Conservation (phyloP, 139 green algal genomes). For the Diplosphaera chodatii region DNA sequence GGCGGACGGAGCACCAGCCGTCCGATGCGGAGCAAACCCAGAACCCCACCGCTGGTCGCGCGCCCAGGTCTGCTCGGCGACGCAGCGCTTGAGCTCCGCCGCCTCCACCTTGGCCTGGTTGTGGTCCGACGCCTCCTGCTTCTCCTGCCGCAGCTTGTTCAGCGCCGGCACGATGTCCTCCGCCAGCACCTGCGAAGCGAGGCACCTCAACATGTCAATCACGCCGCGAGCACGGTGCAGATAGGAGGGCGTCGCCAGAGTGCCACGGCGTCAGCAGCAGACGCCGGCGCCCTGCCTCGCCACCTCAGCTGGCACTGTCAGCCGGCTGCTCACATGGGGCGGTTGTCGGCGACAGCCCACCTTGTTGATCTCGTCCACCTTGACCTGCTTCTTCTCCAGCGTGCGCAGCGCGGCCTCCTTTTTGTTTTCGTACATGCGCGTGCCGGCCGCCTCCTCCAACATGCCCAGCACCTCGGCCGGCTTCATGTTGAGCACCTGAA, state of each 20-base stretch:
- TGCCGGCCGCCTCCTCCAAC: slow-evolving; percentile 95
- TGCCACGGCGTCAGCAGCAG: no score
- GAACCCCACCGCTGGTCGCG: slow-evolving; percentile 31
- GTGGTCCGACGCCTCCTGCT: slow-evolving; percentile 53
- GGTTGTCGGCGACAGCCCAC: slow-evolving; percentile 45
- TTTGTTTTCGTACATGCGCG: slow-evolving; percentile 98
- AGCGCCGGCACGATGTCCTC: slow-evolving; percentile 89
- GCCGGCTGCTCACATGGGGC: no score
- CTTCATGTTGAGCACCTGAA: slow-evolving; percentile 99
- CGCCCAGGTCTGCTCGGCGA: slow-evolving; percentile 73
- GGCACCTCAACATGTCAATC: no score
- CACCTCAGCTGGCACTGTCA: neutral
- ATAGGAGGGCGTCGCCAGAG: no score
- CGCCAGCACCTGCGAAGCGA: slow-evolving; percentile 72
- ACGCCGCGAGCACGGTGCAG: no score
- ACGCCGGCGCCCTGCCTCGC: no score
- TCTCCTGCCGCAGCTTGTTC: slow-evolving; percentile 73
- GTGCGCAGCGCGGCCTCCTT: slow-evolving; percentile 79
- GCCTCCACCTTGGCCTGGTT: slow-evolving; percentile 63
- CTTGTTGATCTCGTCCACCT: slow-evolving; percentile 94
- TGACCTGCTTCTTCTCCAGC: slow-evolving; percentile 93
- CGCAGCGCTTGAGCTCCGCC: slow-evolving; percentile 44
- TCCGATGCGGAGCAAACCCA: neutral
- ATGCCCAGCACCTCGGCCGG: slow-evolving; percentile 93
- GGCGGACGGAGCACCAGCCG: no score